Percentiles rank a stretch among this genome's conserved stretches.
Evolutionary conservation across 805 yeast genomes (phyloP).

Genomic region (Ogataea methylovora): DNA sequence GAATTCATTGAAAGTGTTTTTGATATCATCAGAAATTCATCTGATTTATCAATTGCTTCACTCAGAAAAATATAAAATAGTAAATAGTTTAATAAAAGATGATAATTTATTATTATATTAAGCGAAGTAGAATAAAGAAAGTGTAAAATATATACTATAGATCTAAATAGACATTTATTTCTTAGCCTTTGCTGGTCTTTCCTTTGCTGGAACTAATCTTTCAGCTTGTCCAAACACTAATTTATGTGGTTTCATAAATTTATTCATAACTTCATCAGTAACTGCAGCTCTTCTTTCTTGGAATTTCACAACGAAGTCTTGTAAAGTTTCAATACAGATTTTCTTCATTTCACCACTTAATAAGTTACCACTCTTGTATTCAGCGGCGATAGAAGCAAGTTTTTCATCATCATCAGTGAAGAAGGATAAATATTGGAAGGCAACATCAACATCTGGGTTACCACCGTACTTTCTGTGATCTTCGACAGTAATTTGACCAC

Average conservation of each 20-base stretch:
- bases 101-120: too few relatives aligned
- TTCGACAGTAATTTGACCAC: constrained; percentile 82
- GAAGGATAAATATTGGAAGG: constrained; percentile 87
- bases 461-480: constrained; percentile 91
- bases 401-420: constrained; percentile 85
- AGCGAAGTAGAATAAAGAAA: too few relatives aligned
- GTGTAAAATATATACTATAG: too few relatives aligned
- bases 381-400: constrained; percentile 50
- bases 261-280: constrained; percentile 49
- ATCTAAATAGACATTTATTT: too few relatives aligned
- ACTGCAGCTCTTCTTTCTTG: constrained; percentile 71
- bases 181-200: constrained; percentile 35
- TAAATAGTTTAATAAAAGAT: too few relatives aligned
- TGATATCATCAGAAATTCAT: constrained; percentile 6
- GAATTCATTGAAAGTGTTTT: constrained; percentile 6
- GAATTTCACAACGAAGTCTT: constrained; percentile 70
- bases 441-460: constrained; percentile 90
- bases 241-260: constrained; percentile 81
- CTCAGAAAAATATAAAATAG: constrained; percentile 7
- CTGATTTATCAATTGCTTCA: constrained; percentile 8
- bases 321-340: constrained; percentile 72
- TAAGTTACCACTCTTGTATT: constrained; percentile 72
- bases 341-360: constrained; percentile 93
- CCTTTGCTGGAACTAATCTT: constrained; percentile 66
- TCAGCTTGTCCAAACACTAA: constrained; percentile 68